Base-by-base conservation (phyloP, 345 rosid genomes). In the Combretum micranthum region DNA sequence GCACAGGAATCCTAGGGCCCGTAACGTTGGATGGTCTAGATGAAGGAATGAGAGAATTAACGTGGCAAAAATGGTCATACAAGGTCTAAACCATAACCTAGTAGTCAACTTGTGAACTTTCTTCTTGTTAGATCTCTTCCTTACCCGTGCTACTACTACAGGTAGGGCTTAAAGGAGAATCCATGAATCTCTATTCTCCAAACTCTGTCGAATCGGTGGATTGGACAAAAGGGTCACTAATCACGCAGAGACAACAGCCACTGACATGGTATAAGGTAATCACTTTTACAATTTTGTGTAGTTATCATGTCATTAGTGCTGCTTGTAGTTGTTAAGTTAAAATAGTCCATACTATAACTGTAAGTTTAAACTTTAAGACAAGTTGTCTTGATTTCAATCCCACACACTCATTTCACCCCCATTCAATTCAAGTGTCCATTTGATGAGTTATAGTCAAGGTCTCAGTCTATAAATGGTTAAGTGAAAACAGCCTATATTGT, bases 21-120 rank as follows among this genome's bases (percentile, higher is more conserved):
- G 83, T 78, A 51, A 66, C 78, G 19, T 57, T 92, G 15, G 63
- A 63, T 12, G 95, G 98, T 39, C 80, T 86, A 44, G 78, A 86
- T 50, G 72, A 72, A 46, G 93, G 96, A 57, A 68, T 53, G 22
- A 69, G 66, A 67, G 95, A 88, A 72, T 67, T 88, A 59, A 69
- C 95, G 49, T 72, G 89, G 86, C 75, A 86, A 62, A 83, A 81
- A 60, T 92, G 98, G 97, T 80, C 87, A n/a, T 81, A 83, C 73
- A 75, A 81, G 95, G 98, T 87, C 18, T 17, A 52, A 13, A 20
- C 15, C 9, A 32, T 32, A 4, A 32, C 39, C 39, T 60, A 13
- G 44, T 12, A 21, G 39, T 22, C 23, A 44, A 26, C 47, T 12
- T 15, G 52, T 4, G 42, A 15, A 17, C 22, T 53, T 21, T 16